These are phyloP conservation scores for Cryomyces antarcticus DNA, from an alignment of 495 filamentous ascomycete genomes.

Conservation along the genomic window DNA sequence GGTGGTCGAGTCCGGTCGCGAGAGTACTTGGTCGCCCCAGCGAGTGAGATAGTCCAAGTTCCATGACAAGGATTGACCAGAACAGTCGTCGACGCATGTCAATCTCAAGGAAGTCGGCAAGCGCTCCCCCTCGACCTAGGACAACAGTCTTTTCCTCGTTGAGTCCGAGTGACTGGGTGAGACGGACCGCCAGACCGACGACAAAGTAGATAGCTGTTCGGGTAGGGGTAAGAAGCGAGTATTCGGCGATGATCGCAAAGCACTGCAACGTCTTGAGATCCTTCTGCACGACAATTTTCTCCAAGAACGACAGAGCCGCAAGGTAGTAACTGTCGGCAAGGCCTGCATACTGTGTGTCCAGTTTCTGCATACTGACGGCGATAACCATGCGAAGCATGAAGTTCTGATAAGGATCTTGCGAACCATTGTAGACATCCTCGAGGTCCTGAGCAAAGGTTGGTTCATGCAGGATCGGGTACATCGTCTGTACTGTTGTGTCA, in stretches of 20 bases:
- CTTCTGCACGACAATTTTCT: constrained; percentile 56
- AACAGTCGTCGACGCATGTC: constrained; percentile 77
- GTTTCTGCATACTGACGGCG: constrained; percentile 78
- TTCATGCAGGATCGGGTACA: constrained; percentile 72
- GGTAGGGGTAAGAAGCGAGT: constrained; percentile 79
- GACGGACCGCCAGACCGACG: constrained; percentile 61
- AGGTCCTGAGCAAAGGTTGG: constrained; percentile 54
- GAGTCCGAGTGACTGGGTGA: constrained; percentile 71
- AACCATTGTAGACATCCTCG: constrained; percentile 58
- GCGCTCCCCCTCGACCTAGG: constrained; percentile 8
- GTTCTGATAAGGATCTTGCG: constrained; percentile 56
- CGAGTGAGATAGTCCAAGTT: constrained; percentile 67
- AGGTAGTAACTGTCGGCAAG: constrained; percentile 85
- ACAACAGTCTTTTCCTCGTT: constrained; percentile 68
- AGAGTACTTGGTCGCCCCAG: constrained; percentile 70
- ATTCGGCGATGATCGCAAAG: constrained; percentile 67
- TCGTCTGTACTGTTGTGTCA: constrained; percentile 46
- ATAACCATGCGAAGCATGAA: constrained; percentile 77
- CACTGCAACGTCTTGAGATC: constrained; percentile 82
- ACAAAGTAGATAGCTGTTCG: constrained; percentile 81
- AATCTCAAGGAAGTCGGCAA: constrained; percentile 43
- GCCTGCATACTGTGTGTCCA: constrained; percentile 60
- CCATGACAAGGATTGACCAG: constrained; percentile 72
- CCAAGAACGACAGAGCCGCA: constrained; percentile 61
- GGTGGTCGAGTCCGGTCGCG: constrained; percentile 53